Evolutionary conservation across 2,329 filamentous ascomycete genomes (phyloP).

Genomic region (Colletotrichum sp.): DNA sequence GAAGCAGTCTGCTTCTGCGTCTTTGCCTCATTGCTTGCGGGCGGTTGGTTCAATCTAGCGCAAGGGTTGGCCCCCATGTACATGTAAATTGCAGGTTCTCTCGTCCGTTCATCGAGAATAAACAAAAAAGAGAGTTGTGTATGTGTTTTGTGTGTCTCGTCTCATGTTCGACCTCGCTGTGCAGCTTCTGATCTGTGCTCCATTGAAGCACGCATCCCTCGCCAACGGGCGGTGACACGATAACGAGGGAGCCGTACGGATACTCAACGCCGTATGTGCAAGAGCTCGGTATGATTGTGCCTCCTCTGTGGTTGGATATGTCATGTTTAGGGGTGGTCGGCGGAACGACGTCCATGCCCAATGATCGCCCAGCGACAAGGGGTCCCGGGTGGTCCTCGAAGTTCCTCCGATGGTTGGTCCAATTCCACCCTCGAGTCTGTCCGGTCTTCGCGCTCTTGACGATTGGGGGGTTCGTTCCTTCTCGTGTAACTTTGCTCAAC

Average conservation of each 20-base stretch:
- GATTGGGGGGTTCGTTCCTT: neutral
- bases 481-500: neutral
- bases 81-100: neutral
- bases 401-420: neutral
- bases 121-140: neutral
- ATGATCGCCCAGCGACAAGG: neutral
- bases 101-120: neutral
- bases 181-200: conserved; percentile 2
- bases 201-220: neutral
- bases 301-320: neutral
- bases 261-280: neutral
- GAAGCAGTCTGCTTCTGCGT: neutral
- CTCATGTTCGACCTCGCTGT: neutral
- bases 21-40: neutral
- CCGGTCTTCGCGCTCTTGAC: neutral
- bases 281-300: neutral
- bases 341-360: neutral
- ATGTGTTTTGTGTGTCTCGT: neutral
- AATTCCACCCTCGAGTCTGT: neutral
- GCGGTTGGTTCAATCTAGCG: neutral
- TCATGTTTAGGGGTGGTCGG: neutral
- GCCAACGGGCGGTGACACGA: neutral
- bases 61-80: neutral
- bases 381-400: neutral
- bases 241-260: neutral